Base-by-base conservation (phyloP, 768 basidiomycete species). In the Boletus edulis region DNA sequence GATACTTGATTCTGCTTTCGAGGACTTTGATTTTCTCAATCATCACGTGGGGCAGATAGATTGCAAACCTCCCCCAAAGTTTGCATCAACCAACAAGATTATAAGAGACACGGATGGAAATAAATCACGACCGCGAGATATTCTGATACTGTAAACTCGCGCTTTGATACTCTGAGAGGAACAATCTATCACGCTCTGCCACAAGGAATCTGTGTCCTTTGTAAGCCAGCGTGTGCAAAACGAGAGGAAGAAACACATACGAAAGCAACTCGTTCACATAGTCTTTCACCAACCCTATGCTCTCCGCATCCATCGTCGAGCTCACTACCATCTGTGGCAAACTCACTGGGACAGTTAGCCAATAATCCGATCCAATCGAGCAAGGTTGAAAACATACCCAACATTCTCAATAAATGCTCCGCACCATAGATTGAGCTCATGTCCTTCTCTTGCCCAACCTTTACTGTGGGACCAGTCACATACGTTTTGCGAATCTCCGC, bases 341-440 rank as follows among this genome's bases (percentile, higher is more conserved):
- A 60, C 87, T 93, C 71, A 98, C 96, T 97, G 58, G 38, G n/a
- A 17, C 27, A 48, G 40, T 27, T n/a, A 22, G 32, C 66, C 49
- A 65, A 22, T 57, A 48, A 22, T 24, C 18, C 5, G 37, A 46
- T n/a, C 43, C 9, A 32, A 24, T 22, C 15, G 38, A 35, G n/a
- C 32, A 35, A n/a, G 22, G 12, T 9, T 10, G 41, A 9, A 29
- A 17, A 78, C 83, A 54, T 58, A 96, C 96, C 96, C 51, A 98
- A 76, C 83, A 98, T 87, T 49, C 96, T 77, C 57, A 98, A 68
- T 4, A 99, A 69, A 72, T 99, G 97, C 66, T 98, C 96, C 7
- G 91, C 94, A 1, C 97, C 97, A 64, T 98, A 98, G 8, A 98
- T 79, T 49, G 82, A 75, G 67, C 91, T 93, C 87, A 97, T 91